Evolutionary conservation across 164 flowering plant genomes (phyloP), one percentile per base, ranked within the genome.

Genomic region (Stephania yunnanensis): DNA sequence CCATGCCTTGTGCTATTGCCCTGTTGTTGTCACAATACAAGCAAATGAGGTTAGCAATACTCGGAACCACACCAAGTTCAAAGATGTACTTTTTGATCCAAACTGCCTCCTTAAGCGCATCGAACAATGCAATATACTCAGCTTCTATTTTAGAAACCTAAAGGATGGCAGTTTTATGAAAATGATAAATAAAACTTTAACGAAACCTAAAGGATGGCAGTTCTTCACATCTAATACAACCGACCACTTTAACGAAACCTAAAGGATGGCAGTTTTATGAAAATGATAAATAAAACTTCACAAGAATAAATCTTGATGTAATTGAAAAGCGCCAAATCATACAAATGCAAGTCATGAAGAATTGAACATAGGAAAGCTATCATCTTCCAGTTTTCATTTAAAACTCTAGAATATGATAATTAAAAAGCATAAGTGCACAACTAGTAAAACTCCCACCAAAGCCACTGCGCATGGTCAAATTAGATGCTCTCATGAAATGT

Each of bases 241-340:
- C 97, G 78, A 89, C 98, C 64, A 94, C 89, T 58, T 94, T 90
- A 65, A 94, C 90, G 80, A 92, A 95, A 65, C 98, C 97, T 91
- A 73, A 69, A 69, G 61, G 29, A 78, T 44, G 11, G 53, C 8
- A 5, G 72, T 7, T 44, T 70, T n/a, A 30, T 45, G 20, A 3
- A 31, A 13, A 55, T 15, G 64, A 58, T 6, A 58, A 58, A 58
- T 58, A 19, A 5, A n/a, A 1, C 64, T 0, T 58, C 19, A 2
- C 15, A 19, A 58, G 55, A 58, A 58, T 13, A 19, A 58, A n/a
- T 6, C 20, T 58, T 15, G 1, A 7, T 15, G 19, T 10, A 58
- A 5, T n/a, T 58, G 1, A 58, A 15, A 11, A 58, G 55, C 55
- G 0, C 15, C 55, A 50, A 50, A 50, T 11, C 55, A 9, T 1